A percentile compares a stretch with the other conserved stretches of the same genome.
Evolutionary conservation across 495 filamentous ascomycete species (phyloP).

Genomic region (Aspergillus homomorphus): DNA sequence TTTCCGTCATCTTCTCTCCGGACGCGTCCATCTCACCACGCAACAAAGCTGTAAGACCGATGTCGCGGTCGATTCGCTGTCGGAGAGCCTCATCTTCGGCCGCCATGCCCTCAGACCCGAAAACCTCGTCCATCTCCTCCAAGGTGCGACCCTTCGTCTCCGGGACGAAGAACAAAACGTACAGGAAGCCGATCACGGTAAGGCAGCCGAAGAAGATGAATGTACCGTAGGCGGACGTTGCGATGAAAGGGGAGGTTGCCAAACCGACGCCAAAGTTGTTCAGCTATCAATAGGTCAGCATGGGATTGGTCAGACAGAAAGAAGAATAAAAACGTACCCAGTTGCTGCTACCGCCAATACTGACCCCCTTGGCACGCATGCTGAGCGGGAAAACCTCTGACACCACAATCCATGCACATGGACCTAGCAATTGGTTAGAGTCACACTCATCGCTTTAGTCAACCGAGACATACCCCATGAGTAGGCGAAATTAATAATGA

Average conservation of each 20-base stretch:
- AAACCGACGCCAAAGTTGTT: conserved; percentile 47
- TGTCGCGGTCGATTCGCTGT: conserved; percentile 1
- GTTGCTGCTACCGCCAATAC: conserved; percentile 40
- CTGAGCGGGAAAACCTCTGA: conserved; percentile 46
- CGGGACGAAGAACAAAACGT: conserved; percentile 38
- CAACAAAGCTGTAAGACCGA: neutral
- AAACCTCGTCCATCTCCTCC: conserved; percentile 5
- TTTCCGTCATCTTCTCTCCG: neutral
- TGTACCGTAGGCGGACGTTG: conserved; percentile 32
- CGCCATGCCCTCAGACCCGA: conserved; percentile 3
- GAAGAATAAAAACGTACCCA: conserved; percentile 28
- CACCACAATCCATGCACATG: conserved; percentile 44
- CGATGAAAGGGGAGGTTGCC: conserved; percentile 38
- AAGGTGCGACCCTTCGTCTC: conserved; percentile 3
- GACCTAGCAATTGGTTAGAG: conserved; percentile 19
- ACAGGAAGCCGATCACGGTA: conserved; percentile 46
- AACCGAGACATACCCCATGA: conserved; percentile 34
- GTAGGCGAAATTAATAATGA: conserved; percentile 43
- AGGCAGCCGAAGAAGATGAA: conserved; percentile 49
- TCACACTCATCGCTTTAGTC: neutral
- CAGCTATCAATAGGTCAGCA: conserved; percentile 40
- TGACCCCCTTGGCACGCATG: conserved; percentile 47
- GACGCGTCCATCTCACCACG: neutral
- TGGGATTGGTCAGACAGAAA: neutral
- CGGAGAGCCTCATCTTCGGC: conserved; percentile 5